Evolutionary conservation across 2,329 filamentous ascomycete species (phyloP), one percentile per base, ranked within the genome.

Genomic region (Paraphoma sp.): DNA sequence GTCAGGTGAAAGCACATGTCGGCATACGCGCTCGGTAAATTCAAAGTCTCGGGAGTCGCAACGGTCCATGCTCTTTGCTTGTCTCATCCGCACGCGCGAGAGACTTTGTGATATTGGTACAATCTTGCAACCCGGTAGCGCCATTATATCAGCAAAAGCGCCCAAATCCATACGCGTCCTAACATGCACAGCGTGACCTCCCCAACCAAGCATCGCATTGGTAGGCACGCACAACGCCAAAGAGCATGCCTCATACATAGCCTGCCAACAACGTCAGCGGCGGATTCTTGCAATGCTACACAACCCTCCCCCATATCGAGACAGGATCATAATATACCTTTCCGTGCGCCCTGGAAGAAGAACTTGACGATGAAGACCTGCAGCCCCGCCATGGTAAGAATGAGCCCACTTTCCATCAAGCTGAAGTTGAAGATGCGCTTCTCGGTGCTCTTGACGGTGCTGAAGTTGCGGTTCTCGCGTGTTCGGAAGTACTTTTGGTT

Each of bases 401-500:
- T 96, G 82, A 99, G 88, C 61, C 86, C 84, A 64, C 91, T 90
- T 83, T 99, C 95, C 69, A 98, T 90, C 74, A 99, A 83, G 76
- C 92, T 96, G 79, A 99, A 97, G 81, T 97, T 98, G 82, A 97
- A 93, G 72, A 99, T 99, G 62, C 95, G 86, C 76, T 87, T 87
- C 83, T 99, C 95, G 41, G 95, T 99, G 81, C 93, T 97, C 77
- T 92, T 86, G 70, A 99, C 95, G 9, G 95, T 99, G 81, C 92
- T 96, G 81, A 99, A 98, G 81, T 99, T 99, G 60, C 95, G 87
- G 85, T 99, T 99, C 84, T 99, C 95, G 65, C 95, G 89, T 2
- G 95, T 99, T 62, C 96, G 91, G 88, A 99, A 99, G 83, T 99
- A 99, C 78, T 99, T 99, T 75, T 99, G 95, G 82, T 97, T 97